These are phyloP conservation scores for Crithidia brevicula DNA, from an alignment of 208 protist species.

Conservation along the genomic window DNA sequence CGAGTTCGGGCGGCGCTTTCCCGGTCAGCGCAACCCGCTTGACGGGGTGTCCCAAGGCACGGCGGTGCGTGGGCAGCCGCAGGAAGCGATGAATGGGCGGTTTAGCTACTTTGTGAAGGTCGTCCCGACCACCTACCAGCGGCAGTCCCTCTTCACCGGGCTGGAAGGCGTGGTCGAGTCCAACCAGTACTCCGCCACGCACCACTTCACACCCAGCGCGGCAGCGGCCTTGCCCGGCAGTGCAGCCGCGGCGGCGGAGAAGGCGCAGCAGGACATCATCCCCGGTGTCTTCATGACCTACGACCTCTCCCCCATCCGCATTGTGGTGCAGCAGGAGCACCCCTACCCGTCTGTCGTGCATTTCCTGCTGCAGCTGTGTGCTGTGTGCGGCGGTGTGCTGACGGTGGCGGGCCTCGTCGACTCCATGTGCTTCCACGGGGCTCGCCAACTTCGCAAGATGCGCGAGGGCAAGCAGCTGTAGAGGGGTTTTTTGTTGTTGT, in stretches of 20 bases:
- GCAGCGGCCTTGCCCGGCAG: conserved; percentile 1
- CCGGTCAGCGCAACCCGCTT: conserved; percentile 79
- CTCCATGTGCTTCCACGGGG: conserved; percentile 58
- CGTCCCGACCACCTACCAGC: conserved; percentile 82
- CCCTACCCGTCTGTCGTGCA: conserved; percentile 67
- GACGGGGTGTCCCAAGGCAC: conserved; percentile 49
- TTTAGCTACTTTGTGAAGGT: conserved; percentile 92
- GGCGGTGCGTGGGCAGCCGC: conserved; percentile 18
- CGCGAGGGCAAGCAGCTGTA: conserved; percentile 56
- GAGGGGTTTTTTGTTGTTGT: not conserved
- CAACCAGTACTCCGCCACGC: conserved; percentile 92
- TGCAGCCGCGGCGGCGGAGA: not conserved
- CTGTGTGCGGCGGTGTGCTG: conserved; percentile 67
- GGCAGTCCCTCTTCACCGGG: conserved; percentile 36
- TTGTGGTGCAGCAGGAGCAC: conserved; percentile 50
- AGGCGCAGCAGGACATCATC: conserved; percentile 27
- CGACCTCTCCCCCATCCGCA: conserved; percentile 86
- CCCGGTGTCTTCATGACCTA: conserved; percentile 90
- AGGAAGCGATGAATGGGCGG: conserved; percentile 59
- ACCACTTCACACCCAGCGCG: conserved; percentile 62
- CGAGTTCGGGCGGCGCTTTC: conserved; percentile 79
- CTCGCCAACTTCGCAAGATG: conserved; percentile 43
- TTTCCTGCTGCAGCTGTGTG: conserved; percentile 73
- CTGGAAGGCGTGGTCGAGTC: conserved; percentile 49
- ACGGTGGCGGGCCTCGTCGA: conserved; percentile 68